phyloP scores from a whole-genome alignment of 176 grass and related monocot species.

The Luzula sylvatica region DNA sequence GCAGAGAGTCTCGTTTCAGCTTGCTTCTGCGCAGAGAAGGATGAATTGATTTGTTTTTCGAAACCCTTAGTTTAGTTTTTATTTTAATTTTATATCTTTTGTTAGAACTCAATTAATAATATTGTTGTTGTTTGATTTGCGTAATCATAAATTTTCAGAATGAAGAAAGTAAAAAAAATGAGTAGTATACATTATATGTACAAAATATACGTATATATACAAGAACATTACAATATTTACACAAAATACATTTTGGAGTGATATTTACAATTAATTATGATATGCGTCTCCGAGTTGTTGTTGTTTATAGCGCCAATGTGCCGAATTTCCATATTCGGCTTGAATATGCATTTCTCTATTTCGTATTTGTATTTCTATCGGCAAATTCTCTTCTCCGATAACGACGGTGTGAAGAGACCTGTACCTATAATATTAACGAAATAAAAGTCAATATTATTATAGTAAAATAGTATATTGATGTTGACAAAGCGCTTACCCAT shows the following conservation, averaged over 20 bases:
- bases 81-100: neutral
- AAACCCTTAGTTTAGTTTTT: neutral
- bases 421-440: slow-evolving; percentile 42
- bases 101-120: neutral
- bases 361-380: slow-evolving; percentile 80
- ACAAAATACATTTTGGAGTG: slow-evolving; percentile 57
- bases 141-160: neutral
- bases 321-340: slow-evolving; percentile 72
- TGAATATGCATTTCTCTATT: slow-evolving; percentile 77
- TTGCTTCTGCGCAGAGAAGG: slow-evolving; percentile 4
- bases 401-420: slow-evolving; percentile 75
- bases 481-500: too few species aligned
- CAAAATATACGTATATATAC: slow-evolving; percentile 18
- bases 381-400: slow-evolving; percentile 37
- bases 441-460: slow-evolving; percentile 3
- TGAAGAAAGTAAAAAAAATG: slow-evolving; percentile 26
- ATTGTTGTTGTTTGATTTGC: neutral
- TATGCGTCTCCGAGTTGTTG: slow-evolving; percentile 21
- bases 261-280: slow-evolving; percentile 27
- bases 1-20: slow-evolving; percentile 88
- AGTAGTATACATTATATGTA: slow-evolving; percentile 24
- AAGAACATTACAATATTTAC: slow-evolving; percentile 47
- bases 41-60: neutral
- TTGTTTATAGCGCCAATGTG: slow-evolving; percentile 76
- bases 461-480: too few species aligned